Conservation (phyloP, 2,329 filamentous ascomycete species). For the Hirsutella thompsonii region DNA sequence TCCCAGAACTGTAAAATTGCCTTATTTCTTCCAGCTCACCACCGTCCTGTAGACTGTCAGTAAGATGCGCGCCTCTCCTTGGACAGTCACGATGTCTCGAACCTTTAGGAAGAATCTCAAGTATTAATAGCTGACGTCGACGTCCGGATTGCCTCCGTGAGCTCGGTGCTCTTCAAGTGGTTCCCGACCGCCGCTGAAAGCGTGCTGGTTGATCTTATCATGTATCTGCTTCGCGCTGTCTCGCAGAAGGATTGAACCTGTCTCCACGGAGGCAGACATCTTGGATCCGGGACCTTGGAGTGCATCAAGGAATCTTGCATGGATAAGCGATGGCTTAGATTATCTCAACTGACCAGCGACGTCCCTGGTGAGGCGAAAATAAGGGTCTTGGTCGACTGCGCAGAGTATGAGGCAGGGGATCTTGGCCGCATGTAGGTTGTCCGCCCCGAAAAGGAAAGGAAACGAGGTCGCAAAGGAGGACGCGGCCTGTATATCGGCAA, state of each 20-base stretch:
- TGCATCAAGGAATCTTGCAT: slow-evolving; percentile 68
- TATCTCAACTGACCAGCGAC: slow-evolving; percentile 64
- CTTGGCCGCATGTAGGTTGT: slow-evolving; percentile 52
- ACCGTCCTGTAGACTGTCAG: too few relatives aligned
- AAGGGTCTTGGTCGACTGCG: slow-evolving; percentile 51
- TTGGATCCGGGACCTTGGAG: slow-evolving; percentile 86
- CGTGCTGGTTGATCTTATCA: slow-evolving; percentile 82
- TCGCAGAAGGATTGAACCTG: slow-evolving; percentile 80
- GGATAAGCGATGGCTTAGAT: slow-evolving; percentile 72
- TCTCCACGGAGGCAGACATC: slow-evolving; percentile 66
- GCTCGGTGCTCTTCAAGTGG: slow-evolving; percentile 70
- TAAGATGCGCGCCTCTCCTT: too few relatives aligned
- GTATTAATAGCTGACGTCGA: slow-evolving; percentile 87
- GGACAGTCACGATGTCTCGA: too few relatives aligned
- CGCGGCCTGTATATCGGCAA: slow-evolving; percentile 44
- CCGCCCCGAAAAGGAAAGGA: slow-evolving; percentile 75
- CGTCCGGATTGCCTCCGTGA: slow-evolving; percentile 72
- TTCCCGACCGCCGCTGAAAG: slow-evolving; percentile 79
- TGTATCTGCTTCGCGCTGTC: slow-evolving; percentile 78
- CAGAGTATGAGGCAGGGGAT: slow-evolving; percentile 79
- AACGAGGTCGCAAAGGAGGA: slow-evolving; percentile 54
- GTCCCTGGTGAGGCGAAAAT: slow-evolving; percentile 68
- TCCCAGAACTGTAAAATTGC: too few relatives aligned
- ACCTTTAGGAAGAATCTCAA: slow-evolving; percentile 77
- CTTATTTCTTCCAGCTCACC: too few relatives aligned